Base-by-base conservation (phyloP, 441 rosid genomes). In the Syzygium syzygioides region DNA sequence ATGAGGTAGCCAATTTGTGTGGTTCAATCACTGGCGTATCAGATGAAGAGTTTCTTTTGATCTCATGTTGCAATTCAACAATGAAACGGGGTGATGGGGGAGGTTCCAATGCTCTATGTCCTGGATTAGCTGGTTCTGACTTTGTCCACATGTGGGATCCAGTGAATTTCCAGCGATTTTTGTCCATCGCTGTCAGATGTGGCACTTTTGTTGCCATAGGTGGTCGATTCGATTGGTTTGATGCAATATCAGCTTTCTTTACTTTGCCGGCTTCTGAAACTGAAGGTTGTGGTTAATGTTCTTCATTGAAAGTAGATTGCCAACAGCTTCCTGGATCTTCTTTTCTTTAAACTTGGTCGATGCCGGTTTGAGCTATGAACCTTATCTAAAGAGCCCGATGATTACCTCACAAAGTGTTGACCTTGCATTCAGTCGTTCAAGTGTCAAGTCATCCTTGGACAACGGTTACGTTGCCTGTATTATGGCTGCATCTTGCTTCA, bases 171-270 rank as follows among this genome's bases (percentile, higher is more conserved):
- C 41, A 37, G 4, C 5, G 41, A 37, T 37, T 37, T 37, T 93
- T 95, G 86, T 94, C 97, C 85, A 86, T 98, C 91, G 91, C 93
- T 89, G 88, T 93, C 89, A 4, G 5, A 37, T 37, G 41, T 37
- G 41, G 41, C 41, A 37, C 41, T 37, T 37, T 37, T 37, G 41
- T 96, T 86, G 99, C 99, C 6, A 92, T 92, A 55, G 98, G 99
- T 89, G 99, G 99, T 84, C 99, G 99, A 88, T 90, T 98, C 92
- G 99, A 98, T 94, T 97, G 99, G 99, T 90, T 98, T 4, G 41
- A 37, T 37, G 41, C 41, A 37, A 37, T 37, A 92, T 89, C 92
- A 85, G 97, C 99, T 84, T 96, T 97, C 91, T 96, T 98, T 90
- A 92, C 90, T 85, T 87, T 90, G 92, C 93, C 96, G 9, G 91